Evolutionary conservation across 495 filamentous ascomycete species (phyloP).

Genomic region (Beverwykella pulmonaria): DNA sequence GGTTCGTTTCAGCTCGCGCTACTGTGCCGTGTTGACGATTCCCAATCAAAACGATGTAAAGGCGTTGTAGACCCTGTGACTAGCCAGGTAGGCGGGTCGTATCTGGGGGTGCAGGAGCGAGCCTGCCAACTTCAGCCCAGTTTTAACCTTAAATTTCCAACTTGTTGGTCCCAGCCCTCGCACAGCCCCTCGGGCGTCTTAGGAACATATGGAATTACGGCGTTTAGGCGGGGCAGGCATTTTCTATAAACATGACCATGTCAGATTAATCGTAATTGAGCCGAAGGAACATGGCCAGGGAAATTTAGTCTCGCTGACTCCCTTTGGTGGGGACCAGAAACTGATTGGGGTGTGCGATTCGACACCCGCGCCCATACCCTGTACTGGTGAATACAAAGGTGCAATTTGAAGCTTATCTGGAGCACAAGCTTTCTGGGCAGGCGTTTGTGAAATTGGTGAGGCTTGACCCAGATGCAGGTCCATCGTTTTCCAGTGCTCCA

Average conservation of each 20-base stretch:
- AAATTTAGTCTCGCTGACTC: neutral
- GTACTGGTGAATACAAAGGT: neutral
- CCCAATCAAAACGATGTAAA: neutral
- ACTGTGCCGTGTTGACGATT: neutral
- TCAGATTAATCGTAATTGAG: no score
- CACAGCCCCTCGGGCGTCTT: neutral
- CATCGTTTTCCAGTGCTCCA: no score
- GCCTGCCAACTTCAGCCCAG: neutral
- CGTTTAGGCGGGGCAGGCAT: neutral
- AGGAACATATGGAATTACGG: no score
- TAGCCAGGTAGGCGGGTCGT: neutral
- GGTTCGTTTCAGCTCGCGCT: neutral
- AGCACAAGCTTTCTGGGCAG: neutral
- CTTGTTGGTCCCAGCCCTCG: neutral
- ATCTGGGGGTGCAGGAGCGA: neutral
- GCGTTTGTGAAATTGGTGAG: neutral
- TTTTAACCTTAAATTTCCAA: neutral
- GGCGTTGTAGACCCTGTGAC: neutral
- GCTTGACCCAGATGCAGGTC: neutral
- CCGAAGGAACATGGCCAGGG: neutral
- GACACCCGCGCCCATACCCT: neutral
- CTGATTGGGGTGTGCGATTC: neutral
- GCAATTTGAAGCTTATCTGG: neutral
- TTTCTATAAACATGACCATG: no score
- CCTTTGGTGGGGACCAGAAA: neutral